A percentile compares a stretch with the other conserved stretches of the same genome.
phyloP scores from a whole-genome alignment of 2,329 filamentous ascomycete species.

The Fusarium incarnatum region DNA sequence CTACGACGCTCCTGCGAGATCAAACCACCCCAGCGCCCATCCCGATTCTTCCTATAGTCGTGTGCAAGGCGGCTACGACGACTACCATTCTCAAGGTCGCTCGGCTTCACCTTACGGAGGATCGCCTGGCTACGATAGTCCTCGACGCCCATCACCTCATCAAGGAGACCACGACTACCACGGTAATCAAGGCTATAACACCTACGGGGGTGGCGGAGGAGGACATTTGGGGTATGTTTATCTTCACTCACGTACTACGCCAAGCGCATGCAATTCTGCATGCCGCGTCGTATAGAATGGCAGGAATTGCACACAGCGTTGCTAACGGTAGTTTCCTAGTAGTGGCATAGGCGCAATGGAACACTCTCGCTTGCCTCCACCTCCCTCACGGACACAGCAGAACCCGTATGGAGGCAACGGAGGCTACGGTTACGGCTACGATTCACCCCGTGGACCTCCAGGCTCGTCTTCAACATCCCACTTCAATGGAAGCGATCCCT shows the following conservation, averaged over 20 bases:
- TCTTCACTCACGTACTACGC: slow-evolving; percentile 55
- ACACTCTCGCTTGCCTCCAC: slow-evolving; percentile 53
- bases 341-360: slow-evolving; percentile 73
- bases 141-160: slow-evolving; percentile 36
- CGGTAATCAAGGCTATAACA: slow-evolving; percentile 30
- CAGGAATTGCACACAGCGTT: slow-evolving; percentile 74
- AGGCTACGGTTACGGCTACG: slow-evolving; percentile 45
- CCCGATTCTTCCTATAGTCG: slow-evolving; percentile 44
- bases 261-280: slow-evolving; percentile 76
- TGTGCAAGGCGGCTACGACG: slow-evolving; percentile 35
- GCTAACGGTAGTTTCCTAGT: slow-evolving; percentile 72
- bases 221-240: slow-evolving; percentile 45
- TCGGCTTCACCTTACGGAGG: slow-evolving; percentile 37
- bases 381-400: slow-evolving; percentile 52
- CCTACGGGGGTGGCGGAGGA: slow-evolving; percentile 34
- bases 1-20: slow-evolving; percentile 42
- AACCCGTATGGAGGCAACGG: slow-evolving; percentile 39
- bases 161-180: slow-evolving; percentile 41
- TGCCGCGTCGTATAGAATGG: slow-evolving; percentile 73
- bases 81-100: slow-evolving; percentile 29
- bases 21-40: slow-evolving; percentile 42
- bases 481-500: slow-evolving; percentile 55
- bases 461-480: slow-evolving; percentile 33
- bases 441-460: slow-evolving; percentile 32
- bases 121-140: slow-evolving; percentile 39